phyloP scores from a whole-genome alignment of 805 yeast genomes.

The Allodekkera sacchari region DNA sequence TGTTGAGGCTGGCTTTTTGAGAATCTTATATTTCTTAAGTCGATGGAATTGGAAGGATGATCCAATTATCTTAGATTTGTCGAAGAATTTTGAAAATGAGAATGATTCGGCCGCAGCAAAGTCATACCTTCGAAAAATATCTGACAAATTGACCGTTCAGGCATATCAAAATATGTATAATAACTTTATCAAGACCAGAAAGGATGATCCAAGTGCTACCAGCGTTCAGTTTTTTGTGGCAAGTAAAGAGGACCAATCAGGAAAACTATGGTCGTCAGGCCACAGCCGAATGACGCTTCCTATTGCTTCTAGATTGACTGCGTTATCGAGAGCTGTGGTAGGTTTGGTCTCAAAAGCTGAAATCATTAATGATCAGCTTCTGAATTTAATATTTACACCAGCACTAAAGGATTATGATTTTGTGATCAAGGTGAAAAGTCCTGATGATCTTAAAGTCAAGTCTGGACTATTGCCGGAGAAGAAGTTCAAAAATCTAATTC shows the following conservation, averaged over 20 bases:
- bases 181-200: constrained; percentile 61
- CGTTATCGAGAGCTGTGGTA: constrained; percentile 70
- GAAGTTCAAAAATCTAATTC: constrained; percentile 54
- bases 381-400: constrained; percentile 65
- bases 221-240: constrained; percentile 77
- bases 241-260: constrained; percentile 78
- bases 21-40: constrained; percentile 61
- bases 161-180: constrained; percentile 54
- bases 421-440: constrained; percentile 47
- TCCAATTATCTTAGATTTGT: constrained; percentile 71
- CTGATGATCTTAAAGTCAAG: constrained; percentile 29
- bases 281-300: constrained; percentile 51
- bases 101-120: constrained; percentile 4
- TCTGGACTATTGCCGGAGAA: constrained; percentile 50
- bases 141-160: constrained; percentile 55
- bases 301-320: constrained; percentile 81
- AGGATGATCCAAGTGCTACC: constrained; percentile 73
- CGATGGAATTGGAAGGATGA: constrained; percentile 94
- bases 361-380: constrained; percentile 23
- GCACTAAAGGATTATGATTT: constrained; percentile 82
- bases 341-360: constrained; percentile 36
- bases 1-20: constrained; percentile 71
- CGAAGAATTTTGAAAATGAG: constrained; percentile 33
- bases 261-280: constrained; percentile 57
- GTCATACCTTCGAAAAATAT: constrained; percentile 32